A percentile compares a stretch with the other conserved stretches of the same genome.
These are phyloP conservation scores for Coemansia sp. DNA, from an alignment of 192 early-diverging fungal species.

Conservation along the genomic window DNA sequence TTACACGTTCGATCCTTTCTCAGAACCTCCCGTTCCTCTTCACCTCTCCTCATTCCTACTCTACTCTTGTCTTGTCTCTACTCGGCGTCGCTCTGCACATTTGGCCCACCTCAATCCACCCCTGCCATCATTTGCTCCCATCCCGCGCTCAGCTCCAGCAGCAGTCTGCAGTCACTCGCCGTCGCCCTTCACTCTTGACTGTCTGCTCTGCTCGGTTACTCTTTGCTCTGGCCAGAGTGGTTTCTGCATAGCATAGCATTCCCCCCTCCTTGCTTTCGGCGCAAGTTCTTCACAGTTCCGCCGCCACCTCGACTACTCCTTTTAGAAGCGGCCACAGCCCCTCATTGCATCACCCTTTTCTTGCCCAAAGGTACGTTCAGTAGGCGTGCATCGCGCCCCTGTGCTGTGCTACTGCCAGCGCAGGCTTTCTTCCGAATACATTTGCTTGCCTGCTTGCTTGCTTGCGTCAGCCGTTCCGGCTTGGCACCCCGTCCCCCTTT, in stretches of 20 bases:
- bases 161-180: no score
- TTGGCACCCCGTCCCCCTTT: not conserved
- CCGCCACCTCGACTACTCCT: not conserved
- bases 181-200: not conserved
- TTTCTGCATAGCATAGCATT: not conserved
- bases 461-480: not conserved
- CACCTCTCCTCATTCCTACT: not conserved
- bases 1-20: constrained; percentile 9
- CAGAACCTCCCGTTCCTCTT: constrained; percentile 3
- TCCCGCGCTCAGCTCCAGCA: not conserved
- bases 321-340: constrained; percentile 6
- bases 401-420: not conserved
- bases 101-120: not conserved
- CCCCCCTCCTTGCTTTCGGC: not conserved
- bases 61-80: not conserved
- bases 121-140: constrained; percentile 5
- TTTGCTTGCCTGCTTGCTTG: not conserved
- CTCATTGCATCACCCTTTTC: not conserved
- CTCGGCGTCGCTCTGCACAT: constrained; percentile 1
- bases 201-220: not conserved
- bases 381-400: not conserved
- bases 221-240: not conserved
- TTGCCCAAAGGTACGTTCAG: not conserved
- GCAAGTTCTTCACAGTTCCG: not conserved
- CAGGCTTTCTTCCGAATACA: not conserved